phyloP scores from a whole-genome alignment of 768 basidiomycete species.

The Leccinum uliginosum region DNA sequence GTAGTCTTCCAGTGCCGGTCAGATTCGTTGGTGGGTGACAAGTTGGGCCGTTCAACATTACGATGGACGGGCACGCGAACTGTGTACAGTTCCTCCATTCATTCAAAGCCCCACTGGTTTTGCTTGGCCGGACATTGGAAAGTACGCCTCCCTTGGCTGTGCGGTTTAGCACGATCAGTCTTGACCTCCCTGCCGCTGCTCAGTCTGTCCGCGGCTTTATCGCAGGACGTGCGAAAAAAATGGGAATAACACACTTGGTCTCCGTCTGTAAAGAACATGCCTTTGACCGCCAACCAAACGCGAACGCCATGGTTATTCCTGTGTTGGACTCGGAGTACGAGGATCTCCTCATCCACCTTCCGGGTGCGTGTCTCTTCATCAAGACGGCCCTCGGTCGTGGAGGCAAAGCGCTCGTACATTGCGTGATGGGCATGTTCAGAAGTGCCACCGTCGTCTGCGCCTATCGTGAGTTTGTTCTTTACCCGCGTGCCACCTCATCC shows the following conservation, averaged over 20 bases:
- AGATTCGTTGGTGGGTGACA: conserved; percentile 93
- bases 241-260: conserved; percentile 49
- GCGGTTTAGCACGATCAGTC: neutral
- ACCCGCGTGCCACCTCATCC: neutral
- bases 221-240: conserved; percentile 22
- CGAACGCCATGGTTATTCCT: conserved; percentile 30
- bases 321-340: conserved; percentile 48
- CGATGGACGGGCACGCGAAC: conserved; percentile 91
- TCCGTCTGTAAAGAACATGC: conserved; percentile 56
- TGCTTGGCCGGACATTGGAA: conserved; percentile 61
- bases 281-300: conserved; percentile 33
- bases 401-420: conserved; percentile 66
- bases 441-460: conserved; percentile 59
- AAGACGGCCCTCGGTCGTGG: conserved; percentile 47
- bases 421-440: conserved; percentile 68
- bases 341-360: conserved; percentile 60
- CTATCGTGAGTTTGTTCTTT: conserved; percentile 39
- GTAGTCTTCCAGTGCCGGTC: conserved; percentile 94
- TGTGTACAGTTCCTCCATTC: conserved; percentile 86
- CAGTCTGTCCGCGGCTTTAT: conserved; percentile 33
- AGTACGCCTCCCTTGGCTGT: conserved; percentile 21
- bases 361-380: conserved; percentile 59
- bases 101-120: conserved; percentile 80
- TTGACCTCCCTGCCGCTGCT: neutral
- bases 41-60: conserved; percentile 92